Evolutionary conservation across 106 monocot species (phyloP), one percentile per base, ranked within the genome.

Genomic region (Xerophyta viscosa): DNA sequence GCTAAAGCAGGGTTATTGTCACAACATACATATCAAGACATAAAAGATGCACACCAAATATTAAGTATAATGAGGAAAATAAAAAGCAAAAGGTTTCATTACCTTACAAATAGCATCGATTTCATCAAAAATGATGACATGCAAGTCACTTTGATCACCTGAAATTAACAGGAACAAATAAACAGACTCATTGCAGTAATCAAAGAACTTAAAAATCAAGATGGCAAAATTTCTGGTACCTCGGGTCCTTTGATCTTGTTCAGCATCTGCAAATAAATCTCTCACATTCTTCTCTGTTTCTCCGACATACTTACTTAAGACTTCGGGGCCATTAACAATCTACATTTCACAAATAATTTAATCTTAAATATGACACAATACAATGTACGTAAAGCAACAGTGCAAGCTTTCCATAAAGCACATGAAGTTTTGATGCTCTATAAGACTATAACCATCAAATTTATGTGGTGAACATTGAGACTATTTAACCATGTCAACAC

Each of bases 21-120:
- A n/a, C n/a, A n/a, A n/a, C n/a, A n/a, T n/a, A n/a, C n/a, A n/a
- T n/a, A n/a, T n/a, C n/a, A n/a, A n/a, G n/a, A n/a, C n/a, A n/a
- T n/a, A n/a, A n/a, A n/a, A n/a, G n/a, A n/a, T n/a, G n/a, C n/a
- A n/a, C n/a, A n/a, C n/a, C n/a, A n/a, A n/a, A n/a, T n/a, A n/a
- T n/a, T n/a, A n/a, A n/a, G n/a, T n/a, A n/a, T n/a, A n/a, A n/a
- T n/a, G n/a, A n/a, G n/a, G n/a, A n/a, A n/a, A n/a, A n/a, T n/a
- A n/a, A n/a, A n/a, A n/a, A n/a, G n/a, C n/a, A n/a, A n/a, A n/a
- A n/a, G n/a, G n/a, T n/a, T n/a, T n/a, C n/a, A n/a, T n/a, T n/a
- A 98, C 96, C 96, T 98, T 98, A 48, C 96, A 98, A 66, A 98
- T 98, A 50, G 96, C 96, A 86, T 98, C 96, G 74, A 98, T 98